These are phyloP conservation scores for Globisporangium carolinianum DNA, from an alignment of 352 stramenopile species.

Conservation along the genomic window DNA sequence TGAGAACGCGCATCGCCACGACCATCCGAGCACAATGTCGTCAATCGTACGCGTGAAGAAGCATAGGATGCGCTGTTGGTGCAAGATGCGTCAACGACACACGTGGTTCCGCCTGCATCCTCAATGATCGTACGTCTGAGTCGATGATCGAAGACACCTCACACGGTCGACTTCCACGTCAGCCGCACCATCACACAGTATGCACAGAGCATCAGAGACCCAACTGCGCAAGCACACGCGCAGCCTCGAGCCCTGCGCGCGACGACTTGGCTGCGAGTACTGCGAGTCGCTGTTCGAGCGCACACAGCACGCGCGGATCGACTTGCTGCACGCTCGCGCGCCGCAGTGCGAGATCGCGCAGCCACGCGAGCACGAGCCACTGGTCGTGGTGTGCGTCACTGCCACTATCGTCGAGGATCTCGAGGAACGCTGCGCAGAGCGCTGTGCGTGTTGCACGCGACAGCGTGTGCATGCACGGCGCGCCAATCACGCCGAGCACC, in stretches of 20 bases:
- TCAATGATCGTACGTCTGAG: no score
- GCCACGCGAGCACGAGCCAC: conserved; percentile 47
- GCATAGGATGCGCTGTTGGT: no score
- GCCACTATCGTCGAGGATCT: conserved; percentile 25
- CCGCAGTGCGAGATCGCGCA: conserved; percentile 20
- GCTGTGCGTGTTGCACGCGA: conserved; percentile 29
- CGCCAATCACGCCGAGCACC: conserved; percentile 22
- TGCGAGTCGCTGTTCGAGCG: conserved; percentile 24
- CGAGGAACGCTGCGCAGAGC: conserved; percentile 45
- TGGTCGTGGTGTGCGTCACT: background rate
- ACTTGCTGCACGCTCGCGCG: conserved; percentile 15
- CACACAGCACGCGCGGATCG: conserved; percentile 32
- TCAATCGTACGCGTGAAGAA: no score
- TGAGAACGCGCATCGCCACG: no score
- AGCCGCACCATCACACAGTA: no score
- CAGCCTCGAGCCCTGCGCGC: conserved; percentile 27
- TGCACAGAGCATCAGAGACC: conserved; percentile 1
- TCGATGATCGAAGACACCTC: no score
- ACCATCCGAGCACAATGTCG: no score
- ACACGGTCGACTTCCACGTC: no score
- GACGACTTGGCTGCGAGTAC: conserved; percentile 18
- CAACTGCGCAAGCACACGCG: conserved; percentile 31
- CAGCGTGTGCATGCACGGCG: conserved; percentile 27
- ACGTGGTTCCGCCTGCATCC: no score
- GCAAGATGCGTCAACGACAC: no score